Conservation (phyloP, 2,329 filamentous ascomycete genomes). For the Xylariaceae sp. region DNA sequence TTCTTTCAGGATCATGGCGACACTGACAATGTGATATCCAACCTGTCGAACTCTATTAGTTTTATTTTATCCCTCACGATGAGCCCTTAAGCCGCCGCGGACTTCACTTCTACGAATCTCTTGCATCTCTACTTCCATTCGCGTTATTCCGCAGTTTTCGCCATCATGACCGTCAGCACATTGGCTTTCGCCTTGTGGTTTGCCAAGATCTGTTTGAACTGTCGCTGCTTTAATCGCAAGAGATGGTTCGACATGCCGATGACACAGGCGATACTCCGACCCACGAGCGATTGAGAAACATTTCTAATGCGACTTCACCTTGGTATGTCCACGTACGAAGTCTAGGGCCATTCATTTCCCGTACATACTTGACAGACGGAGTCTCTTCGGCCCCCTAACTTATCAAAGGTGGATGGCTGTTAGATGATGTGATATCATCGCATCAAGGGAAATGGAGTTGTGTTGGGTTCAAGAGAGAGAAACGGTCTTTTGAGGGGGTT, state of each 20-base stretch:
- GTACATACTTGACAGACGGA: constrained; percentile 27
- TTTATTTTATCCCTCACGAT: constrained; percentile 23
- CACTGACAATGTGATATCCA: constrained; percentile 12
- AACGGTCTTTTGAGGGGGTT: constrained; percentile 10
- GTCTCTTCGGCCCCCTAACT: constrained; percentile 13
- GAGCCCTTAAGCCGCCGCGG: constrained; percentile 28
- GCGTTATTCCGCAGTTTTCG: constrained; percentile 14
- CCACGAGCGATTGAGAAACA: not conserved
- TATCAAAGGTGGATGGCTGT: constrained; percentile 4
- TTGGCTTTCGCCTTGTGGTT: constrained; percentile 2
- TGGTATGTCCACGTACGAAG: constrained; percentile 3
- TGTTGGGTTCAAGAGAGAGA: constrained; percentile 10
- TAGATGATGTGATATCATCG: constrained; percentile 5
- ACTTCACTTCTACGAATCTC: constrained; percentile 28
- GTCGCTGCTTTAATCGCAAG: constrained; percentile 8
- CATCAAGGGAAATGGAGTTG: constrained; percentile 15
- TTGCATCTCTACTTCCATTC: constrained; percentile 26
- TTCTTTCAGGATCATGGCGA: constrained; percentile 13
- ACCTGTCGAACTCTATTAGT: constrained; percentile 15
- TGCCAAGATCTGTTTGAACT: constrained; percentile 9
- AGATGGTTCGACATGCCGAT: constrained; percentile 5
- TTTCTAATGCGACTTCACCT: constrained; percentile 4
- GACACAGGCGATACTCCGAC: constrained; percentile 4
- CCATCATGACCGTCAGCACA: constrained; percentile 7
- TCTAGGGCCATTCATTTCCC: constrained; percentile 24